Percentiles rank a stretch among this genome's conserved stretches.
phyloP scores from a whole-genome alignment of 306 rosid species.

The Casuarina equisetifolia region DNA sequence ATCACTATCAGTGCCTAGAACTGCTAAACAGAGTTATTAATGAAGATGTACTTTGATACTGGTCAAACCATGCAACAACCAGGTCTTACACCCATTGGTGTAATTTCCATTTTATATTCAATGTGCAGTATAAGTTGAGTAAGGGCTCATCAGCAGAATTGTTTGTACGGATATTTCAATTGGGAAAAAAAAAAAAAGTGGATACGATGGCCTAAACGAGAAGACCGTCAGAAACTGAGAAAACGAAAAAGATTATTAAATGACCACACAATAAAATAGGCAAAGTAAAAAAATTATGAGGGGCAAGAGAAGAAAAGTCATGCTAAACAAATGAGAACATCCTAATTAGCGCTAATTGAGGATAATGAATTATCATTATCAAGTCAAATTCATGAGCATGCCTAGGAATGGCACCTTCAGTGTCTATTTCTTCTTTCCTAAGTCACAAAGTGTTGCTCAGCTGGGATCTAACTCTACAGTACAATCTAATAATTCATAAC shows the following conservation, averaged over 20 bases:
- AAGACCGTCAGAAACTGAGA: not conserved
- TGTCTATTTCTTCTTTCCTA: not conserved
- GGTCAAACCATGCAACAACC: not conserved
- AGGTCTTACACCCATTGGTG: not conserved
- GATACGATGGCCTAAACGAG: not conserved
- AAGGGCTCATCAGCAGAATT: not conserved
- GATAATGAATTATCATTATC: not conserved
- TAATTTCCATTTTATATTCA: not conserved
- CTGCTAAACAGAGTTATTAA: not conserved
- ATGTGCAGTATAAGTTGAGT: not conserved
- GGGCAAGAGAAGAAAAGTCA: not conserved
- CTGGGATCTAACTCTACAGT: not conserved
- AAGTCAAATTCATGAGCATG: no score
- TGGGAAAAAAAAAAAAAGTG: not conserved
- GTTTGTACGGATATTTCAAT: not conserved
- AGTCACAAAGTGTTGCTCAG: not conserved
- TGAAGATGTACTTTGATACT: not conserved
- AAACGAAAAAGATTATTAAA: not conserved
- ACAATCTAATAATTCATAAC: not conserved
- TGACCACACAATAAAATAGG: not conserved
- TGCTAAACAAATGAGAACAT: not conserved
- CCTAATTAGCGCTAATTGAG: not conserved
- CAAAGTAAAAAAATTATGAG: not conserved
- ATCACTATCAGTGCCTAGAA: constrained; percentile 9
- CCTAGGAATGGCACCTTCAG: not conserved